Evolutionary conservation across 345 rosid genomes (phyloP).

Genomic region (Eucalyptus leucophloia): DNA sequence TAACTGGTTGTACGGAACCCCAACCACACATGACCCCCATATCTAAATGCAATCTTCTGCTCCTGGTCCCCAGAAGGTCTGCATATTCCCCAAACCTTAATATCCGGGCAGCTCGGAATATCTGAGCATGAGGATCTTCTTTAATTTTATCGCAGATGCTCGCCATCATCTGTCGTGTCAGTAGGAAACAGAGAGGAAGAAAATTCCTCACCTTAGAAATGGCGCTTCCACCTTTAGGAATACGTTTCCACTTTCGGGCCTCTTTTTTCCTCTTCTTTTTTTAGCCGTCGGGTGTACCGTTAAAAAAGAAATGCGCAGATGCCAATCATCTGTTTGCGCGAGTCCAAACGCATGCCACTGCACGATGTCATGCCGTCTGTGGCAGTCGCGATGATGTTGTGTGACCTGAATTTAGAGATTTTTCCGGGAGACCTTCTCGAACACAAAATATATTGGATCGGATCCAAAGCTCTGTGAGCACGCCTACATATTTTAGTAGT

Average conservation of each 20-base stretch:
- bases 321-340: not conserved
- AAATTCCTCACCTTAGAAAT: not conserved
- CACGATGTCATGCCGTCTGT: not conserved
- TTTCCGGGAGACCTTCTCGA: not conserved
- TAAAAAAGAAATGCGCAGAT: not conserved
- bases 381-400: not conserved
- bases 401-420: not conserved
- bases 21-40: not conserved
- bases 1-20: not conserved
- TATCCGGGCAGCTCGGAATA: not conserved
- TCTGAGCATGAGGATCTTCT: not conserved
- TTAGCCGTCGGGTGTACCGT: not conserved
- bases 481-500: not conserved
- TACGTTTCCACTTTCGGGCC: not conserved
- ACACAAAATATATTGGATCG: not conserved
- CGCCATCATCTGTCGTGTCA: not conserved
- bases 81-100: not conserved
- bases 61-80: not conserved
- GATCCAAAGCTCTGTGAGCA: not conserved
- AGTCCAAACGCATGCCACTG: not conserved
- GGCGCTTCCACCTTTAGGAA: not conserved
- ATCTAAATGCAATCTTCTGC: not conserved
- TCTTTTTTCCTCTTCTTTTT: not conserved
- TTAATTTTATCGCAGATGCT: not conserved
- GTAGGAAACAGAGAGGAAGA: not conserved